These are phyloP conservation scores for Vigna reflexopilosa DNA, from an alignment of 306 rosid genomes.

Conservation along the genomic window DNA sequence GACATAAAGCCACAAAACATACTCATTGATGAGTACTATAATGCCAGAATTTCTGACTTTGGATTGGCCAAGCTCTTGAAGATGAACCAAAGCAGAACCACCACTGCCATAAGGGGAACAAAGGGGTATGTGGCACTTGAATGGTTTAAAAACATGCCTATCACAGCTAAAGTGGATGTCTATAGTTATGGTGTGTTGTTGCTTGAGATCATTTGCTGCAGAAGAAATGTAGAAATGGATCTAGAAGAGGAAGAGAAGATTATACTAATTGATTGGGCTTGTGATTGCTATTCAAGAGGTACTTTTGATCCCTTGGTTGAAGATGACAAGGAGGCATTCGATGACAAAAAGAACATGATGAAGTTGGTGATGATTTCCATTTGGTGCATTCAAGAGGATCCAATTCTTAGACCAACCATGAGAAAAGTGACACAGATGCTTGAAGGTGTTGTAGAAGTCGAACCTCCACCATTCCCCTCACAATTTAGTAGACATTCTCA, in stretches of 20 bases:
- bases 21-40: slow-evolving; percentile 30
- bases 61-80: slow-evolving; percentile 41
- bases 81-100: slow-evolving; percentile 41
- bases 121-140: slow-evolving; percentile 16
- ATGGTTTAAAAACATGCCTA: slow-evolving; percentile 14
- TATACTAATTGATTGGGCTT: slow-evolving; percentile 14
- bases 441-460: slow-evolving; percentile 24
- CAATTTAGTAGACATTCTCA: background rate
- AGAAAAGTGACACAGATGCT: slow-evolving; percentile 25
- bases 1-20: slow-evolving; percentile 45
- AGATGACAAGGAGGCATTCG: slow-evolving; percentile 26
- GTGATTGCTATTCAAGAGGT: slow-evolving; percentile 9
- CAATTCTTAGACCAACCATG: slow-evolving; percentile 11
- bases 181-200: background rate
- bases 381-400: slow-evolving; percentile 25
- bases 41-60: slow-evolving; percentile 38
- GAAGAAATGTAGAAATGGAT: slow-evolving; percentile 11
- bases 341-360: slow-evolving; percentile 2
- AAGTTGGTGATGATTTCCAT: slow-evolving; percentile 23
- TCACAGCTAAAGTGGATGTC: slow-evolving; percentile 22
- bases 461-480: slow-evolving; percentile 1
- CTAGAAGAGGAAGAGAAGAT: background rate
- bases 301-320: background rate
- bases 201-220: slow-evolving; percentile 7
- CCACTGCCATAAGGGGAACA: slow-evolving; percentile 31